Percentiles rank a stretch among this genome's conserved stretches.
Conservation (phyloP, 306 rosid species). For the Aeschynomene evenia region DNA sequence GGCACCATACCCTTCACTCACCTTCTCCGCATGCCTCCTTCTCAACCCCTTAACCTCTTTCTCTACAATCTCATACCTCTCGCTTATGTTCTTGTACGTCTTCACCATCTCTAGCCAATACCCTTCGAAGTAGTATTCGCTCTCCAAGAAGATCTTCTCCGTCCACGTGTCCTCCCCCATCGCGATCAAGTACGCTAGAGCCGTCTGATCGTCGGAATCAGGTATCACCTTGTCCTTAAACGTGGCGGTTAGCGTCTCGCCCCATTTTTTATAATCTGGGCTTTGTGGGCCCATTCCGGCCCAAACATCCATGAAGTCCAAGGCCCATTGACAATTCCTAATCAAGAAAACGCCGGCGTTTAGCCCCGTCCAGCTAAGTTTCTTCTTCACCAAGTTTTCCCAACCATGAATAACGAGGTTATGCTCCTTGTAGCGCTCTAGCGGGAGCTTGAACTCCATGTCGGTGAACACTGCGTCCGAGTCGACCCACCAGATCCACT, state of each 20-base stretch:
- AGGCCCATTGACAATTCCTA: slow-evolving; percentile 73
- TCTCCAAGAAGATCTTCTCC: slow-evolving; percentile 57
- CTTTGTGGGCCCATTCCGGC: slow-evolving; percentile 73
- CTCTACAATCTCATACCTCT: slow-evolving; percentile 39
- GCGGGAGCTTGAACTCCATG: slow-evolving; percentile 67
- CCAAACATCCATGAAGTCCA: slow-evolving; percentile 69
- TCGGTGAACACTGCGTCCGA: slow-evolving; percentile 74
- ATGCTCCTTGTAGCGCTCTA: slow-evolving; percentile 52
- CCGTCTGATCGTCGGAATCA: slow-evolving; percentile 78
- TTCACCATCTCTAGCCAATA: slow-evolving; percentile 62
- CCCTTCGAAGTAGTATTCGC: slow-evolving; percentile 60
- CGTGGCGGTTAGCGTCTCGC: slow-evolving; percentile 32
- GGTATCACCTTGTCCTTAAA: slow-evolving; percentile 65
- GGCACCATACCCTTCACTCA: slow-evolving; percentile 56
- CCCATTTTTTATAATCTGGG: slow-evolving; percentile 61
- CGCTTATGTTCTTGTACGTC: slow-evolving; percentile 38
- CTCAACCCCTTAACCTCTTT: slow-evolving; percentile 35
- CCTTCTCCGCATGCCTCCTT: slow-evolving; percentile 68
- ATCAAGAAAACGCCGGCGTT: slow-evolving; percentile 77
- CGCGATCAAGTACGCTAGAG: slow-evolving; percentile 57
- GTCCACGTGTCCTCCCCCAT: slow-evolving; percentile 50
- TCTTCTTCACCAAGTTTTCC: slow-evolving; percentile 41
- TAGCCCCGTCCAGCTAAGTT: slow-evolving; percentile 69
- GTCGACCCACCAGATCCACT: slow-evolving; percentile 94
- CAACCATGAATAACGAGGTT: slow-evolving; percentile 70